Base-by-base conservation (phyloP, 1,284 basidiomycete genomes). In the Cutaneotrichosporon mucoides region DNA sequence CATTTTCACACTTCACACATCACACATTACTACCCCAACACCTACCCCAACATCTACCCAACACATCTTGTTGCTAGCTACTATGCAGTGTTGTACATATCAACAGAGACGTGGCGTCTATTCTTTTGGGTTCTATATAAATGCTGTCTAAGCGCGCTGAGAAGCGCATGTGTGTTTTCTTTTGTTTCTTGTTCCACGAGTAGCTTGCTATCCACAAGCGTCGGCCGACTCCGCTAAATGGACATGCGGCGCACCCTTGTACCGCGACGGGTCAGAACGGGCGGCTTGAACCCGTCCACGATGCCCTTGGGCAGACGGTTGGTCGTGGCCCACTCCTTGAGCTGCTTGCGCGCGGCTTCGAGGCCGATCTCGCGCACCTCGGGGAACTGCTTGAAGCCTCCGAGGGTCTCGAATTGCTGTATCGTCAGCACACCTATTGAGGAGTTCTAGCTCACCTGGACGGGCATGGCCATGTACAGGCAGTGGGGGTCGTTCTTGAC, bases 381-480 rank as follows among this genome's bases (percentile, higher is more conserved):
- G 57, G 63, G 57, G 62, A 73, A 73, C 53, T 67, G 67, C 47
- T 73, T 75, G 68, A 79, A 78, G 9, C 79, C 79, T 61, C 79
- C 76, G 54, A 78, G 60, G 11, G 75, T 75, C 47, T 77, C 73
- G 57, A 68, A 68, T 63, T 75, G 63, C 67, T 70, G 24, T 24
- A 3, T 24, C 24, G 24, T 53, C n/a, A 15, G 43, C 1, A 49
- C 50, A n/a, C 8, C 42, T 35, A n/a, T 24, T 33, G 34, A 5
- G 48, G 16, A 86, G 88, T 79, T 88, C 52, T 72, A 87, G 70
- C 93, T 24, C 24, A 24, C 24, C 24, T 24, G 89, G 15, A 98
- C 93, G 0, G 96, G 96, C 89, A 99, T 92, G 59, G 87, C 85
- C 79, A 97, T 88, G 74, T 99, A 99, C 50, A 97, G 79, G 72